These are phyloP conservation scores for Nicotiana undulata DNA, from an alignment of 257 asterid species.

Conservation along the genomic window DNA sequence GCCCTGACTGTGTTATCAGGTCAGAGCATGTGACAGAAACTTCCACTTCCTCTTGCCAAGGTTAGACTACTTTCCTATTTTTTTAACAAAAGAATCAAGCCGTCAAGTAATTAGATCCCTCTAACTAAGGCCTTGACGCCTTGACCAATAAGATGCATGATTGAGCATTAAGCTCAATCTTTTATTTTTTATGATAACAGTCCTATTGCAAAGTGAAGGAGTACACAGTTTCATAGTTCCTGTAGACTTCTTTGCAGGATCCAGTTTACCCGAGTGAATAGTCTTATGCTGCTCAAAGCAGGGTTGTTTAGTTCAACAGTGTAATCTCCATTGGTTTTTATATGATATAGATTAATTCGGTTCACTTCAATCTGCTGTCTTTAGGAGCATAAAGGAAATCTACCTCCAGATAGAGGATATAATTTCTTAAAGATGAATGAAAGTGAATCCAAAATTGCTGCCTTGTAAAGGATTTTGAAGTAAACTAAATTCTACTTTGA, in stretches of 20 bases:
- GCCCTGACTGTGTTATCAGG: slow-evolving; percentile 13
- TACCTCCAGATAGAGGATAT: neutral
- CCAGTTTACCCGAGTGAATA: neutral
- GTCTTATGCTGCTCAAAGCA: neutral
- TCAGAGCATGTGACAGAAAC: slow-evolving; percentile 21
- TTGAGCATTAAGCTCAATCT: neutral
- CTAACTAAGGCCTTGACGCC: neutral
- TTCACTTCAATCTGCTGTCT: neutral
- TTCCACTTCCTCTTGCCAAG: slow-evolving; percentile 17
- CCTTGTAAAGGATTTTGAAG: neutral
- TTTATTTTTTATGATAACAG: neutral
- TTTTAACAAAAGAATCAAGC: neutral
- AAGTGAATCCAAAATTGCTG: neutral
- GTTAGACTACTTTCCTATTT: neutral
- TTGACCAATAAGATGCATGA: neutral
- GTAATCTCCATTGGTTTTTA: neutral
- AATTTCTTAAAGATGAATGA: neutral
- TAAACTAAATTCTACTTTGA: neutral
- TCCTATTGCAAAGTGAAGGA: neutral
- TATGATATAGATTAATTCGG: neutral
- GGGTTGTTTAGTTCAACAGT: neutral
- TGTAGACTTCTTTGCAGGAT: neutral
- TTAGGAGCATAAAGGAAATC: neutral
- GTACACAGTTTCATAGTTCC: neutral
- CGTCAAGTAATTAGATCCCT: neutral